These are phyloP conservation scores for Trichomonas gallinae DNA, from an alignment of 208 protist genomes.

Conservation along the genomic window DNA sequence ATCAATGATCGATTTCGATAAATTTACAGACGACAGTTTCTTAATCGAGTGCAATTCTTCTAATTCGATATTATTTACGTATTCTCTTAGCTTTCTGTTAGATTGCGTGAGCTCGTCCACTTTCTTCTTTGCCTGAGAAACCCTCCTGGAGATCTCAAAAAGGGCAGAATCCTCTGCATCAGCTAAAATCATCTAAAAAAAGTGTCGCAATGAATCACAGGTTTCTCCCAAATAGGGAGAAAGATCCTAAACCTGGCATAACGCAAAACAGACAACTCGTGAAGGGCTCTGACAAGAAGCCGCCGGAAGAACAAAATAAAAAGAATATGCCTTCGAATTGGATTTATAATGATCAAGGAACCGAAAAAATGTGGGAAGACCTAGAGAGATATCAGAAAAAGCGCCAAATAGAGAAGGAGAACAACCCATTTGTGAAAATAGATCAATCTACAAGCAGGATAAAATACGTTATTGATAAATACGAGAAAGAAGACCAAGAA, in stretches of 20 bases:
- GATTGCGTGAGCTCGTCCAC: not conserved
- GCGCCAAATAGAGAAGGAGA: not conserved
- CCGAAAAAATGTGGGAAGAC: not conserved
- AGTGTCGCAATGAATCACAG: not conserved
- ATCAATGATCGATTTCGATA: not conserved
- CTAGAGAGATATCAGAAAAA: not conserved
- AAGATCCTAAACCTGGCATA: not conserved
- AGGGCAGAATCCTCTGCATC: not conserved
- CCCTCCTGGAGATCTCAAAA: not conserved
- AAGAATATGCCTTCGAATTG: not conserved
- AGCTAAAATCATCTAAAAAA: too few species aligned
- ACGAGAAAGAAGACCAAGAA: not conserved
- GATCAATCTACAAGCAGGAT: not conserved
- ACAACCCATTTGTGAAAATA: not conserved
- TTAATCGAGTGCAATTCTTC: not conserved
- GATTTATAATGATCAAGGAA: not conserved
- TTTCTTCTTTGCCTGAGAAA: not conserved
- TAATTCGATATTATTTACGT: not conserved
- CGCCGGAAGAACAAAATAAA: not conserved
- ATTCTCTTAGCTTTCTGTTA: not conserved
- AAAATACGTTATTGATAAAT: not conserved
- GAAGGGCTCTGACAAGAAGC: not conserved
- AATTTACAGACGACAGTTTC: not conserved
- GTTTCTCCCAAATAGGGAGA: not conserved
- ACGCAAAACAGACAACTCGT: not conserved